A percentile compares a stretch with the other conserved stretches of the same genome.
Conservation (phyloP, 305 asterid genomes). For the Andrographis paniculata region DNA sequence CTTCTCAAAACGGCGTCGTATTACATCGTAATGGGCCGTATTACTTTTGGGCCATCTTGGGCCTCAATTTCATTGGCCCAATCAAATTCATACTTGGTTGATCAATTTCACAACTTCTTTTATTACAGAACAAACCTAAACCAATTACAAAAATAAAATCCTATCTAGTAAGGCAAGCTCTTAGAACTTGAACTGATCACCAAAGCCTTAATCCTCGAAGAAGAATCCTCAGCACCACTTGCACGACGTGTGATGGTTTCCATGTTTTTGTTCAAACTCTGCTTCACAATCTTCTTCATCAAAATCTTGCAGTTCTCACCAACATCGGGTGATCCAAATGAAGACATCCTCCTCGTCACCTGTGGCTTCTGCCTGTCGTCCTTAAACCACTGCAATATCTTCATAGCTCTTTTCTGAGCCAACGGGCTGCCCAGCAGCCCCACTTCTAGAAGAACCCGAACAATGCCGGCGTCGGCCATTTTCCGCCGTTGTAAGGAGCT, state of each 20-base stretch:
- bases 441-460: conserved; percentile 70
- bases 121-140: no score
- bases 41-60: no score
- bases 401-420: conserved; percentile 78
- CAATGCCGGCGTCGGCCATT: conserved; percentile 74
- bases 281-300: conserved; percentile 75
- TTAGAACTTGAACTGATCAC: conserved; percentile 70
- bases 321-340: conserved; percentile 38
- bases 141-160: no score
- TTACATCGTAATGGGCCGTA: no score
- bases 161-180: conserved; percentile 61
- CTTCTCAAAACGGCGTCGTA: no score
- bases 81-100: no score
- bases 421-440: conserved; percentile 70
- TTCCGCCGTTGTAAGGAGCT: conserved; percentile 66
- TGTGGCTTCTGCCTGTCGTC: conserved; percentile 72
- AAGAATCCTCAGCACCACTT: conserved; percentile 39
- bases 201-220: conserved; percentile 52
- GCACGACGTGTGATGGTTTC: conserved; percentile 78
- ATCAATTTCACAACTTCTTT: no score
- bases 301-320: conserved; percentile 55
- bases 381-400: conserved; percentile 81
- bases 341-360: conserved; percentile 26
- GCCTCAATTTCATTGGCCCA: no score
- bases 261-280: conserved; percentile 69